Evolutionary conservation across 176 grass and related monocot genomes (phyloP).

Genomic region (Zoysia pacifica): DNA sequence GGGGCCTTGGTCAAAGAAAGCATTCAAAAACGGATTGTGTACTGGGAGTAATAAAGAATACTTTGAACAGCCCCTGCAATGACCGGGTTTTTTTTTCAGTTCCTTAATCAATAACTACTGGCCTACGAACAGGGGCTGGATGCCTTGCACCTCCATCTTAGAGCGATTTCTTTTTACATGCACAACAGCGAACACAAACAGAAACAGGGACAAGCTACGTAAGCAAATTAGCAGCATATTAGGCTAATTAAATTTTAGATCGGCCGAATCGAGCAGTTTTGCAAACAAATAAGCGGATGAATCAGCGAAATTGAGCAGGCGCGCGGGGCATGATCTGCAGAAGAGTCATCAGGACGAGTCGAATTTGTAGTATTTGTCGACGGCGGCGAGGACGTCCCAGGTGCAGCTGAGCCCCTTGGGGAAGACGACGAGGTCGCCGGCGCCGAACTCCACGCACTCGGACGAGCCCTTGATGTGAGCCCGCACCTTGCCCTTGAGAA

Average conservation of each 20-base stretch:
- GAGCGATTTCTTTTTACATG: constrained; percentile 18
- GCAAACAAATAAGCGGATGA: background rate
- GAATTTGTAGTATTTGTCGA: constrained; percentile 96
- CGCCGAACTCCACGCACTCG: constrained; percentile 82
- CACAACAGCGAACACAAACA: background rate
- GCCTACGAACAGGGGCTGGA: constrained; percentile 31
- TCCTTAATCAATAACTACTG: constrained; percentile 37
- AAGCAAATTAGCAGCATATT: constrained; percentile 46
- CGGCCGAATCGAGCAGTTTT: background rate
- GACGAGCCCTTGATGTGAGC: constrained; percentile 73
- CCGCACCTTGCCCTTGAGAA: constrained; percentile 79
- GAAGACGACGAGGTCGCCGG: constrained; percentile 87
- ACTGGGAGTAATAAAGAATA: constrained; percentile 43
- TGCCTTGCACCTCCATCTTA: background rate
- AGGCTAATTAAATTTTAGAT: constrained; percentile 24
- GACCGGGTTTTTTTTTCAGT: constrained; percentile 23
- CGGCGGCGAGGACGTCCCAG: constrained; percentile 76
- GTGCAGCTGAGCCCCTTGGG: constrained; percentile 91
- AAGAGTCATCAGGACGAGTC: constrained; percentile 56
- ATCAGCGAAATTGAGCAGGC: background rate
- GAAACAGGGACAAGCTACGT: constrained; percentile 23
- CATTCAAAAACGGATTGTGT: constrained; percentile 49
- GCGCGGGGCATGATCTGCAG: background rate
- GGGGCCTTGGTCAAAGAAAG: constrained; percentile 44
- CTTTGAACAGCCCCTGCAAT: constrained; percentile 53